phyloP scores from a whole-genome alignment of 2,329 filamentous ascomycete species.

The Didymella keratinophila region DNA sequence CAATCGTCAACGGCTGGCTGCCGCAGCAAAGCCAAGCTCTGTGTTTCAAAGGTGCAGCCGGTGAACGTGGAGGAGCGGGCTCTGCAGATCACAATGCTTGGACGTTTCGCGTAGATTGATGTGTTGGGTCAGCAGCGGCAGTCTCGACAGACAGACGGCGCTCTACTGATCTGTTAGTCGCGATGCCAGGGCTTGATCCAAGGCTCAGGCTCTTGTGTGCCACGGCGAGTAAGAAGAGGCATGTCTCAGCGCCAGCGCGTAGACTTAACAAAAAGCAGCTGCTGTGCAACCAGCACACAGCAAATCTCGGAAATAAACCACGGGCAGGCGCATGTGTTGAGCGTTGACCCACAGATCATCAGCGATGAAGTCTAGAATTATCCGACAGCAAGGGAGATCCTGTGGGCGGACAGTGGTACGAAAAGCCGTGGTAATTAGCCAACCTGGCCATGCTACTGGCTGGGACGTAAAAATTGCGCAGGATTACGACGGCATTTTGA shows the following conservation, averaged over 20 bases:
- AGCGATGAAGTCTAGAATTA: slow-evolving; percentile 19
- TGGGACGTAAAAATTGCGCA: slow-evolving; percentile 1
- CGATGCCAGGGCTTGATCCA: slow-evolving; percentile 8
- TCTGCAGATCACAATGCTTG: slow-evolving; percentile 12
- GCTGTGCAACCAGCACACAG: slow-evolving; percentile 10
- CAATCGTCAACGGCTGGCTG: slow-evolving; percentile 13
- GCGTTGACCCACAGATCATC: slow-evolving; percentile 17
- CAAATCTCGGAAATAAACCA: slow-evolving; percentile 10
- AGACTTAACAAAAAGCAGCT: slow-evolving; percentile 14
- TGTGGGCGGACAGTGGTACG: slow-evolving; percentile 3
- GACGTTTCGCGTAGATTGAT: slow-evolving; percentile 13
- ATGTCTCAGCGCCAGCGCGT: slow-evolving; percentile 12
- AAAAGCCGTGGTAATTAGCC: slow-evolving; percentile 7
- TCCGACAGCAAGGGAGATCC: slow-evolving; percentile 19
- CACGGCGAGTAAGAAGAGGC: not conserved
- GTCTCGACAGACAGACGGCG: slow-evolving; percentile 1
- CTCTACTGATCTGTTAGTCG: slow-evolving; percentile 2
- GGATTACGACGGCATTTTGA: slow-evolving; percentile 9
- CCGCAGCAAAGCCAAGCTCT: not conserved
- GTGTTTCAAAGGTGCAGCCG: slow-evolving; percentile 13
- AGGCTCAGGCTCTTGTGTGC: not conserved
- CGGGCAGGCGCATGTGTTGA: slow-evolving; percentile 11
- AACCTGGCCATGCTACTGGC: slow-evolving; percentile 6
- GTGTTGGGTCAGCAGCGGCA: not conserved
- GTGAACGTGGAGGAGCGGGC: slow-evolving; percentile 17